Base-by-base conservation (phyloP, 768 basidiomycete species). In the button mushroom (Agaricus bisporus) region DNA sequence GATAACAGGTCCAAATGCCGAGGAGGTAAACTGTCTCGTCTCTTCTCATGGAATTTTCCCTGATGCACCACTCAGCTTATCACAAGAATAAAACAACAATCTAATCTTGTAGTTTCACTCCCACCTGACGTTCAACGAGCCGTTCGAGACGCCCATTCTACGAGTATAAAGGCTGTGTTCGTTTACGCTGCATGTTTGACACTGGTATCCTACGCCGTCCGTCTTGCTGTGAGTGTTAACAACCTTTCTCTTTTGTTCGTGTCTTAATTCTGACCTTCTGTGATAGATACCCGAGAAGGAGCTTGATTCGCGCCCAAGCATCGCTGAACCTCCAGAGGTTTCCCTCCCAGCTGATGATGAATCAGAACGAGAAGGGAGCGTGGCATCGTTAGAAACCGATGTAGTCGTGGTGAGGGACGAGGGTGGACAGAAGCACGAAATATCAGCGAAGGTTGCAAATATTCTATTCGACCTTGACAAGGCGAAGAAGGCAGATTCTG, bases 111-210 rank as follows among this genome's bases (percentile, higher is more conserved):
- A 6, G 67, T 66, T 3, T 66, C 62, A 2, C 73, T 88, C 2
- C 77, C 80, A 1, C 76, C 73, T 0, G 73, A 76, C 3, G 56
- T 82, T 3, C 83, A 82, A 59, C 62, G 66, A 5, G 66, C 69
- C 2, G 85, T 84, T 0, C 71, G 79, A 43, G 81, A 82, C 44
- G 76, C 85, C 5, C 88, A 88, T 64, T 75, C 73, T 4, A 63
- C 73, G 18, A 76, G 81, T 22, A 65, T 90, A 51, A 77, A 78
- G 47, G 67, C 70, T 1, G 87, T 88, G 0, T 90, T 88, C 66
- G 65, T 76, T 51, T 75, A 85, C 54, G 81, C 83, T 0, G 79
- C 83, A 0, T 67, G 62, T 41, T 75, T 78, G n/a, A 82, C 84
- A 0, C 61, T 84, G 25, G 56, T 80, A 1, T 82, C 83, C 2